Conservation (phyloP, 306 rosid genomes). For the Cajanus cajan region DNA sequence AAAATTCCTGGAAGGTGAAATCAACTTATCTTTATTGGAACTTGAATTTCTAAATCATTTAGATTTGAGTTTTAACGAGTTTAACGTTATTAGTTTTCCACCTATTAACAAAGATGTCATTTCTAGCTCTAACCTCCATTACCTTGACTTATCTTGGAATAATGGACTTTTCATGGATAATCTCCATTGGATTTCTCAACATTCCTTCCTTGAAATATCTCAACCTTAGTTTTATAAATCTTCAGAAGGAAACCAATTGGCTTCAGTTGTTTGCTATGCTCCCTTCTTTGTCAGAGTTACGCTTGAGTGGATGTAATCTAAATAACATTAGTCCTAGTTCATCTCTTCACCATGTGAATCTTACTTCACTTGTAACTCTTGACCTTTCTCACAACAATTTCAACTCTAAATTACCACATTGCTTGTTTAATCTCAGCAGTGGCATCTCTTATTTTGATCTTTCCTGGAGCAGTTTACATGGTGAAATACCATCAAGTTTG, state of each 20-base stretch:
- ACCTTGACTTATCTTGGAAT: background rate
- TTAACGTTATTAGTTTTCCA: background rate
- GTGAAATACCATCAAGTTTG: background rate
- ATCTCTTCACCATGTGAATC: background rate
- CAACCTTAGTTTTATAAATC: too few species aligned
- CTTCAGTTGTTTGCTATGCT: background rate
- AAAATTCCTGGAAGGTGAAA: background rate
- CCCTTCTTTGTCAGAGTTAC: slow-evolving; percentile 1
- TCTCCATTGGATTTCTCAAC: background rate
- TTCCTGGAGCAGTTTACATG: fast-evolving
- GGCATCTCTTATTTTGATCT: background rate
- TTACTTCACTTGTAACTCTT: background rate
- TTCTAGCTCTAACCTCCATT: background rate
- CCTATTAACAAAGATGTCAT: background rate
- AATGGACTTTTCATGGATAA: background rate
- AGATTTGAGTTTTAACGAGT: fast-evolving
- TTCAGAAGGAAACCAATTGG: too few species aligned
- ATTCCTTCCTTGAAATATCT: too few species aligned
- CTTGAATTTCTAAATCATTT: slow-evolving; percentile 3
- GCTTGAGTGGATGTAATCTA: background rate
- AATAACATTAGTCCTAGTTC: background rate
- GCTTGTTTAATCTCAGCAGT: slow-evolving; percentile 12
- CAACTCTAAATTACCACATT: background rate
- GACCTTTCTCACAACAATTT: background rate
- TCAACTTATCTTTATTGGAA: background rate